Conservation (phyloP, 1,284 basidiomycete genomes). For the Melampsora larici-populina region DNA sequence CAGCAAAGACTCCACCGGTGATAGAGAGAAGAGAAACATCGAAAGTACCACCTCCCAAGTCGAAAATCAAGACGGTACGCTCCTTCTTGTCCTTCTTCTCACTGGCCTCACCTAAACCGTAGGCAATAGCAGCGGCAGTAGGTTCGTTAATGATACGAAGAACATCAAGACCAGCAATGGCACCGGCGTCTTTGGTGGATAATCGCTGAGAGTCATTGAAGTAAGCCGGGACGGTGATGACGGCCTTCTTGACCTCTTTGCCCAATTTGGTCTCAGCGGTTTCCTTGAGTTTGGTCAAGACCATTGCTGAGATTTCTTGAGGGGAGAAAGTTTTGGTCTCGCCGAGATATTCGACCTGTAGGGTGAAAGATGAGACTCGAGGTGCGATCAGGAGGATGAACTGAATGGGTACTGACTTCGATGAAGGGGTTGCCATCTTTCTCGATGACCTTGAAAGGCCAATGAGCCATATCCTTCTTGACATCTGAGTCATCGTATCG, state of each 20-base stretch:
- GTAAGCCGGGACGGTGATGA: conserved; percentile 68
- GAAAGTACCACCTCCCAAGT: conserved; percentile 88
- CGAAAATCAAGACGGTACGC: conserved; percentile 99
- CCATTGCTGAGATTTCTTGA: conserved; percentile 90
- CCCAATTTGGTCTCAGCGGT: conserved; percentile 65
- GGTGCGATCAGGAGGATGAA: not conserved
- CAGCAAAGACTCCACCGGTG: conserved; percentile 64
- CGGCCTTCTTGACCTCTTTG: conserved; percentile 65
- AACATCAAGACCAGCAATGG: conserved; percentile 65
- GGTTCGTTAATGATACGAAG: conserved; percentile 69
- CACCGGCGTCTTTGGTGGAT: conserved; percentile 68
- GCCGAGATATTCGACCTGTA: conserved; percentile 61
- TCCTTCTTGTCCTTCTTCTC: conserved; percentile 67
- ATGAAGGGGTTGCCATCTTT: conserved; percentile 52
- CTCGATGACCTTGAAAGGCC: conserved; percentile 57
- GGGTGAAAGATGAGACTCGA: not conserved
- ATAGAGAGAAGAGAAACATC: conserved; percentile 66
- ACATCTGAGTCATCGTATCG: conserved; percentile 59
- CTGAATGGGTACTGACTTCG: conserved; percentile 46
- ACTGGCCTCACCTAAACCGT: conserved; percentile 61
- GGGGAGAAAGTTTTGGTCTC: conserved; percentile 64
- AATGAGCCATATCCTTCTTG: conserved; percentile 54
- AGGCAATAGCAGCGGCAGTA: conserved; percentile 60
- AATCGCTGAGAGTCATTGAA: conserved; percentile 69
- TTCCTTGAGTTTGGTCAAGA: conserved; percentile 97